Base-by-base conservation (phyloP, 2,329 filamentous ascomycete genomes). In the Hymenoscyphus salicellus region DNA sequence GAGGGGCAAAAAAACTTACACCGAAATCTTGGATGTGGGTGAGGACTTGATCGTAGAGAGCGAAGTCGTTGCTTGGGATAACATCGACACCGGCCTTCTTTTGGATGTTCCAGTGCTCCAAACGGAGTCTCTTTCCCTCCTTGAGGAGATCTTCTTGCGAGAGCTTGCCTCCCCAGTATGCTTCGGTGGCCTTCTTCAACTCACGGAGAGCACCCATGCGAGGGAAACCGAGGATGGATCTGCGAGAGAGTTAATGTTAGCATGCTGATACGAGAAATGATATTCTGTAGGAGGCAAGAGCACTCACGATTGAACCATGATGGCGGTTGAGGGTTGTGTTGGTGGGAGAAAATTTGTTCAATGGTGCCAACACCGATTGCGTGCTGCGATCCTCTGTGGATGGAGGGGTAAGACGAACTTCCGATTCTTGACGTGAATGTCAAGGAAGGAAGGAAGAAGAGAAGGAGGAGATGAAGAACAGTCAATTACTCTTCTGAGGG, bases 1-100 rank as follows among this genome's bases (percentile, higher is more conserved):
- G 38, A 20, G 52, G 64, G 58, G 11, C 49, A 17, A 60, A 62
- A 60, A 62, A 49, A 82, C 90, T 79, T 87, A 94, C 92, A 80
- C 91, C 92, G 79, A 97, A 97, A 81, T 97, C 89, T 85, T 97
- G 93, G 80, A 97, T 98, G 85, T 98, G 94, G 83, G 93, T 90
- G 70, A 98, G 89, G 76, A 98, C 91, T 79, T 98, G 94, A 81
- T 98, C 94, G 82, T 99, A 99, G 83, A 93, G 93, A 73, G 95
- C 93, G 78, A 99, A 99, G 88, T 99, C 95, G 81, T 99, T 99
- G 90, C 91, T 96, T 79, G 95, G 95, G 78, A 99, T 97, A 83
- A 95, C 85, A 78, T 97, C 92, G 81, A 98, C 93, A 77, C 95
- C 95, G 72, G 95, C 95, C 82, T 96, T 89, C 86, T 99, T 94